Evolutionary conservation across 768 basidiomycete species (phyloP), one percentile per base, ranked within the genome.

Genomic region (Nevesoporus exiguus): DNA sequence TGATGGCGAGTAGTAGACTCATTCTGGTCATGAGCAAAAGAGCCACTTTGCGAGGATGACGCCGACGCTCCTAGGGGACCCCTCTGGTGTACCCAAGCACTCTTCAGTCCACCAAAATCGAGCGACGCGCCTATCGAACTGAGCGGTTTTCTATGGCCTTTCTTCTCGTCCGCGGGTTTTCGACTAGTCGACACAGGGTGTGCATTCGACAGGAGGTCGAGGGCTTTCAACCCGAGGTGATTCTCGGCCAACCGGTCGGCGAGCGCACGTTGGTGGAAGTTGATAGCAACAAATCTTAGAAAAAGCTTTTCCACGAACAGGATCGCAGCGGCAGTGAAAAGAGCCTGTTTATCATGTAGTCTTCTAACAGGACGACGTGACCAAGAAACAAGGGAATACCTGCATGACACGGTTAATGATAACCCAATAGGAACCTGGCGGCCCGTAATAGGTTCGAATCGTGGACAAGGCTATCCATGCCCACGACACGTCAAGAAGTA

Each of bases 261-360:
- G 21, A 90, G 79, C 2, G 88, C 87, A 51, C 80, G 86, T 58
- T 82, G 78, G 66, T 91, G 88, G 66, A 91, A 92, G 59, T 82
- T 87, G 71, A 90, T 90, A 27, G 90, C 88, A 42, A 90, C 82
- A 55, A 84, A 83, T 61, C 84, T 86, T 30, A 92, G 68, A 66
- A 86, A 83, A 34, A 87, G 66, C 66, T 81, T 83, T 64, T 83
- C 81, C 27, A 67, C 74, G 13, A 82, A 73, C 1, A 82, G 63
- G 43, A 82, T 71, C 30, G 80, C 49, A 0, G 68, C 62, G 0
- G 73, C 67, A 11, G 77, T 65, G 57, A 82, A 82, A 37, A 81
- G 61, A 31, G 76, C 77, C 73, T 79, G 63, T 54, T 60, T 22
- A 9, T 27, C 21, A 54, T 58, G 45, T 19, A 48, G 52, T 46